Base-by-base conservation (phyloP, 495 filamentous ascomycete species). In the Penicillium ochrochloron region DNA sequence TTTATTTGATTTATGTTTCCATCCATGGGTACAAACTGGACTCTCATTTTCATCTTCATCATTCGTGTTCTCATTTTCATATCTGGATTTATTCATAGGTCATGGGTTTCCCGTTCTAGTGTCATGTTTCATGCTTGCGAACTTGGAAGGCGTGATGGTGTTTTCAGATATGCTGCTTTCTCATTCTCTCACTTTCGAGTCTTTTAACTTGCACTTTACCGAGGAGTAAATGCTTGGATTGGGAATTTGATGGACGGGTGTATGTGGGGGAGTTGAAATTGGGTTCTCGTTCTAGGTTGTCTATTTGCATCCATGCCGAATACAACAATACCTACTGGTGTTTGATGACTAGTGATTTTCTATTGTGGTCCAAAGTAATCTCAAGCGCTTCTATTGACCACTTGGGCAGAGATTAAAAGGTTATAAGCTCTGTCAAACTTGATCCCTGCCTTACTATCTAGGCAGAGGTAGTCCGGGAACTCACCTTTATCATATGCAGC, bases 111-210 rank as follows among this genome's bases (percentile, higher is more conserved):
- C 12, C 6, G 35, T 44, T 44, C 17, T 23, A 25, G 44, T 48
- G 44, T 60, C 51, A 39, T 60, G 19, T 10, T 56, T 37, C 53
- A 56, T 56, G 53, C 17, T 21, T 59, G 48, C 54, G 62, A 62
- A n/a, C n/a, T n/a, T n/a, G n/a, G n/a, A 59, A 59, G 64, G 55
- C 55, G 64, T 31, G 57, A 41, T n/a, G 63, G 63, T 60, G 57
- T 65, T 64, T 25, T 31, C n/a, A 9, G 52, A 54, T 15, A 54
- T 54, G 2, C 51, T 9, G 17, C 17, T 54, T 35, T 54, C 33
- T 35, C 52, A 54, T 35, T 54, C 5, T 35, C 51, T 34, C 1
- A 23, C 17, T 15, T 11, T 46, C 19, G 2, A 25, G 3, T 46
- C 19, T 31, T 31, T 11, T 5, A 7, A 33, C 31, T 33, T 33